Base-by-base conservation (phyloP, 2,329 filamentous ascomycete genomes). In the Cytospora piceicola region DNA sequence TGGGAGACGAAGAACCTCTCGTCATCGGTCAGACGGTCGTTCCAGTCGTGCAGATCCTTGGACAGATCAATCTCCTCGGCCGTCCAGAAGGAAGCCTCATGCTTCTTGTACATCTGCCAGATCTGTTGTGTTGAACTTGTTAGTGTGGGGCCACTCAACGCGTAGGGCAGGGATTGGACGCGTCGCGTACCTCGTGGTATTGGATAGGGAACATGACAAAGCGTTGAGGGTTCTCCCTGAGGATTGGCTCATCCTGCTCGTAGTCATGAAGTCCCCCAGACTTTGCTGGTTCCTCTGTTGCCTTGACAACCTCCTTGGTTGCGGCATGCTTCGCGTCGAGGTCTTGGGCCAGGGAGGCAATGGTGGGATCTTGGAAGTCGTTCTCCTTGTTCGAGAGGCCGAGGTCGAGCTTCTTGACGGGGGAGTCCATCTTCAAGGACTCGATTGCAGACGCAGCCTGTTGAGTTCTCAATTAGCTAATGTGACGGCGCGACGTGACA, bases 71-170 rank as follows among this genome's bases (percentile, higher is more conserved):
- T 98, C 85, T 99, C 95, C 80, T 99, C 95, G 61, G 95, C 95
- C 52, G 95, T 99, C 95, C 95, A 99, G 90, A 99, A 99, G 53
- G 95, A 98, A 61, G 95, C 95, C 80, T 99, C 94, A 71, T 94
- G 94, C 84, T 98, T 98, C 89, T 99, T 99, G 88, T 99, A 99
- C 94, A 98, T 98, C 81, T 98, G 94, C 95, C 95, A 99, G 80
- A 97, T 96, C 94, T 97, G 73, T 77, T 70, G 68, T 61, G 58
- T 68, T 60, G 69, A 68, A 64, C 68, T 64, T 65, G 76, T 85
- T 76, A 84, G 80, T 73, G 66, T 69, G 68, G 73, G 71, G 72
- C 62, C 84, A 90, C 84, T 90, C 85, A 84, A 92, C 90, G 89
- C 90, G 90, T 89, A 72, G n/a, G 27, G 22, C 20, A 76, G 79